Evolutionary conservation across 352 stramenopile species (phyloP).

Genomic region (Globisporangium solare): DNA sequence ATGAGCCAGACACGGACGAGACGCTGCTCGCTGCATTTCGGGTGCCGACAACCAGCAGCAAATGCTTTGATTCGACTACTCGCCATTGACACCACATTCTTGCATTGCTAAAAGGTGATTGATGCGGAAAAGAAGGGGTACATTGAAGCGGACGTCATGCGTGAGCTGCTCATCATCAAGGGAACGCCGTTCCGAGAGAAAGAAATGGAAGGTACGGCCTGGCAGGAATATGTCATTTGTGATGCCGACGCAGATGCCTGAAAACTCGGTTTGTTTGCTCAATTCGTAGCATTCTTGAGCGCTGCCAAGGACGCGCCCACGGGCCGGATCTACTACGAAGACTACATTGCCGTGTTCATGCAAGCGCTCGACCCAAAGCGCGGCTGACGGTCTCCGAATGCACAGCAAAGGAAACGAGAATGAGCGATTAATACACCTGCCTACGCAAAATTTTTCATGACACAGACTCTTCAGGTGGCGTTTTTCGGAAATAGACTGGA

Average conservation of each 20-base stretch:
- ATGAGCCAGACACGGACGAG: slow-evolving; percentile 86
- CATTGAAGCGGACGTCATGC: slow-evolving; percentile 87
- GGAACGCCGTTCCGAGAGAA: slow-evolving; percentile 89
- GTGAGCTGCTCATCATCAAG: slow-evolving; percentile 85
- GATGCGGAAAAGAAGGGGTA: slow-evolving; percentile 82
- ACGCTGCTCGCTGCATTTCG: slow-evolving; percentile 80
- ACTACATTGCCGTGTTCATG: slow-evolving; percentile 84
- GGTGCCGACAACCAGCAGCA: slow-evolving; percentile 11
- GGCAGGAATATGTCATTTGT: not conserved
- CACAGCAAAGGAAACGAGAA: no score
- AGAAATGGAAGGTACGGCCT: slow-evolving; percentile 72
- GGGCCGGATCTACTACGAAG: slow-evolving; percentile 89
- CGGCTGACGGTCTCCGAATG: not conserved
- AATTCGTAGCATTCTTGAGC: slow-evolving; percentile 58
- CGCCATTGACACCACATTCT: not conserved
- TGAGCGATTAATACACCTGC: no score
- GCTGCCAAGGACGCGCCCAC: slow-evolving; percentile 82
- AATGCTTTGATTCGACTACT: not conserved
- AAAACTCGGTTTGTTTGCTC: not conserved
- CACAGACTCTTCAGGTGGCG: no score
- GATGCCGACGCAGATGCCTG: not conserved
- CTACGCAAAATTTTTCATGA: no score
- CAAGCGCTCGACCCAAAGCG: slow-evolving; percentile 45
- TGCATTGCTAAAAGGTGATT: slow-evolving; percentile 31
- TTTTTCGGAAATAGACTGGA: no score